Percentiles rank a stretch among this genome's conserved stretches.
Conservation (phyloP, 345 rosid genomes). For the Brassica carinata region DNA sequence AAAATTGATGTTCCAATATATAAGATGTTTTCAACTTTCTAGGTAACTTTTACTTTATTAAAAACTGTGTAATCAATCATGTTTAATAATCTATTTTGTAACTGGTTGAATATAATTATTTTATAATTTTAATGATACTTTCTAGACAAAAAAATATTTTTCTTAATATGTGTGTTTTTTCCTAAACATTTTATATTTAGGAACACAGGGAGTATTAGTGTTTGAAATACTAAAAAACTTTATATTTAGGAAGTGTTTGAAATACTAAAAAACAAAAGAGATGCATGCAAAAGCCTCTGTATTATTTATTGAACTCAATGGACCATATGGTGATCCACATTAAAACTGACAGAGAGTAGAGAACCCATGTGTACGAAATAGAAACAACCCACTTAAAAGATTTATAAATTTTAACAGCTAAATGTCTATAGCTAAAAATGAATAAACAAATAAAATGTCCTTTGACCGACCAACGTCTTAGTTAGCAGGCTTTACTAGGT, state of each 20-base stretch:
- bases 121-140: no score
- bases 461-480: background rate
- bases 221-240: background rate
- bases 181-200: no score
- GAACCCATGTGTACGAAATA: background rate
- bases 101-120: no score
- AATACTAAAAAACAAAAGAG: background rate
- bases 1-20: no score
- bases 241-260: background rate
- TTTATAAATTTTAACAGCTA: background rate
- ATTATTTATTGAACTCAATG: background rate
- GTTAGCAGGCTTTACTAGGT: slow-evolving; percentile 6
- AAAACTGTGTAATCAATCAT: no score
- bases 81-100: no score
- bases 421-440: background rate
- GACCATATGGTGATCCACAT: slow-evolving; percentile 2
- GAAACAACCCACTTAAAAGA: background rate
- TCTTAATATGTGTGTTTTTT: no score
- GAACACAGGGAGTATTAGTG: background rate
- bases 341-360: background rate
- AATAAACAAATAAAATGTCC: background rate
- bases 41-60: no score
- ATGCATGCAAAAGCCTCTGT: background rate
- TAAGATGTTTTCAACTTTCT: no score
- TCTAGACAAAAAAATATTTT: no score